phyloP scores from a whole-genome alignment of 352 stramenopile species.

The Phytophthora podocarpi region DNA sequence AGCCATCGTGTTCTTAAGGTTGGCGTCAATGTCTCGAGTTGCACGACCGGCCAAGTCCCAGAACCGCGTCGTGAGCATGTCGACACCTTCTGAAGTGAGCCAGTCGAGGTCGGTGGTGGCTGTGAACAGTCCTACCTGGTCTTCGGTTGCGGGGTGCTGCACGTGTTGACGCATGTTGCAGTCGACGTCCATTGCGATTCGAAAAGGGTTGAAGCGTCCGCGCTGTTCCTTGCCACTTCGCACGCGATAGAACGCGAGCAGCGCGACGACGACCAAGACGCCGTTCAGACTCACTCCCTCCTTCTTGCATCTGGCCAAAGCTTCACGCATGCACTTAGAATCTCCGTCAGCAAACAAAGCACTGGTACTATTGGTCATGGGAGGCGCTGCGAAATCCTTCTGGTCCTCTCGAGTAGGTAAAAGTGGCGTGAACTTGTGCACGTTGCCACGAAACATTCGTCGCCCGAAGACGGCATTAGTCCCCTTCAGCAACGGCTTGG shows the following conservation, averaged over 20 bases:
- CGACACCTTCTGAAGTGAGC: slow-evolving; percentile 47
- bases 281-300: slow-evolving; percentile 46
- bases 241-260: slow-evolving; percentile 40
- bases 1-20: slow-evolving; percentile 34
- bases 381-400: slow-evolving; percentile 38
- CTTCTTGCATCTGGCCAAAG: slow-evolving; percentile 40
- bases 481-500: slow-evolving; percentile 30
- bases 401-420: slow-evolving; percentile 29
- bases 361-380: slow-evolving; percentile 32
- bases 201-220: slow-evolving; percentile 45
- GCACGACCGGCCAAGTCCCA: slow-evolving; percentile 51
- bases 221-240: slow-evolving; percentile 26
- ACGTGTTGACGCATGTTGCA: slow-evolving; percentile 57
- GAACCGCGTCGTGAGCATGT: slow-evolving; percentile 41
- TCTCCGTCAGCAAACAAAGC: slow-evolving; percentile 50
- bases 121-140: slow-evolving; percentile 47
- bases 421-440: slow-evolving; percentile 33
- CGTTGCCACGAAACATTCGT: slow-evolving; percentile 24
- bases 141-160: slow-evolving; percentile 29
- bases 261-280: slow-evolving; percentile 33
- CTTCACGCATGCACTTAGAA: slow-evolving; percentile 34
- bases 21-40: slow-evolving; percentile 23
- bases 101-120: slow-evolving; percentile 25
- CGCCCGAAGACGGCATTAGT: slow-evolving; percentile 32
- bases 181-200: slow-evolving; percentile 40